Base-by-base conservation (phyloP, 768 basidiomycete genomes). In the Leccinellum albellum region DNA sequence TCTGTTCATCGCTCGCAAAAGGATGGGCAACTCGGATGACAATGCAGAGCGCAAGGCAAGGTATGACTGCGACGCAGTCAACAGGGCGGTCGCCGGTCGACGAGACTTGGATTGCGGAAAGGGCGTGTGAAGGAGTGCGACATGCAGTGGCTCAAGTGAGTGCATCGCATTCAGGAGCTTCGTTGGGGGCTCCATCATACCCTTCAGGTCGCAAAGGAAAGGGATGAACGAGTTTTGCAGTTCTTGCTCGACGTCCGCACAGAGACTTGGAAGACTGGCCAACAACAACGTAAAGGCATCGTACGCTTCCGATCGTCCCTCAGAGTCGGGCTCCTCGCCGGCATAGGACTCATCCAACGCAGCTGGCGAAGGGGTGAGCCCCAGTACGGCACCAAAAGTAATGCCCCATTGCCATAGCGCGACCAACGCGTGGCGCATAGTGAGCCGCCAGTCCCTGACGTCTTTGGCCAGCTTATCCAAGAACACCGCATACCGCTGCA, bases 61-160 rank as follows among this genome's bases (percentile, higher is more conserved):
- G 68, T 91, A 94, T 50, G 87, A 85, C 44, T 83, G 81, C 1
- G 88, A 90, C 6, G 89, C 88, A 23, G 86, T 84, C 21, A 89
- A 75, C 12, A 93, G 81, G 4, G 84, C 70, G 0, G 83, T 75
- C 1, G 88, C 80, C 0, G 89, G 89, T 3, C 88, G 79, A 4
- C 67, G 70, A 13, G 59, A 64, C 47, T 85, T 84, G 65, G 88
- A 86, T 1, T 78, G 61, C 37, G 79, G 76, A 37, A 86, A 76
- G 21, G 82, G 83, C 71, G 86, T 80, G 54, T 86, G 86, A 51
- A 91, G 76, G 4, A 91, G 79, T 55, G 83, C 82, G 50, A 81
- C 78, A 63, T 93, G 91, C 15, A 85, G 79, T 2, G 89, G 88
- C 45, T 86, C 84, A 56, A 90, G 84, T 5, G 85, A 82, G 59